These are phyloP conservation scores for Penicillium argentinense DNA, from an alignment of 495 filamentous ascomycete genomes.

Conservation along the genomic window DNA sequence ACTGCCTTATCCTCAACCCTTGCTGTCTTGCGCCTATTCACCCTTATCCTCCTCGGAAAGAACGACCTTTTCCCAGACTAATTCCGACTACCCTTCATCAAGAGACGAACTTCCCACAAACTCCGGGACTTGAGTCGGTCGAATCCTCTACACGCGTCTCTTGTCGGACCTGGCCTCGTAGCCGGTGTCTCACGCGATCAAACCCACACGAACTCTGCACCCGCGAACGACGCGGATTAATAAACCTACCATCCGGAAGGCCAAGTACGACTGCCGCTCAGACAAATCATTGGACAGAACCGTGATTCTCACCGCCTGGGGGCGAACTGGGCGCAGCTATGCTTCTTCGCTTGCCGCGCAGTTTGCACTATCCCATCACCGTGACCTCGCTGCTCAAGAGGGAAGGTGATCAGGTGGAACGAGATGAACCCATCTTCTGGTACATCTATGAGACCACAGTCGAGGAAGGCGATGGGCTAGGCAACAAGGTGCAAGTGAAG, in stretches of 20 bases:
- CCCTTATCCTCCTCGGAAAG: neutral
- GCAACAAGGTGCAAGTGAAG: conserved; percentile 64
- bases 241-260: neutral
- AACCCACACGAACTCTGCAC: conserved; percentile 11
- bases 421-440: conserved; percentile 72
- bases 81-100: neutral
- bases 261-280: neutral
- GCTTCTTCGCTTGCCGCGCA: conserved; percentile 52
- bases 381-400: conserved; percentile 81
- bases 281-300: conserved; percentile 1
- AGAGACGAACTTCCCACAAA: neutral
- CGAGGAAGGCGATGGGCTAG: conserved; percentile 70
- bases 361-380: conserved; percentile 91
- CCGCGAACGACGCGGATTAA: neutral
- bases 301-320: conserved; percentile 14
- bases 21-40: neutral
- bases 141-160: conserved; percentile 20
- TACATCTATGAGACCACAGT: conserved; percentile 80
- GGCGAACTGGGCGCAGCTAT: conserved; percentile 35
- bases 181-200: conserved; percentile 30
- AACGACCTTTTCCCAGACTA: neutral
- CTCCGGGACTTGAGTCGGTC: neutral
- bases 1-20: conserved; percentile 2
- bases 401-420: conserved; percentile 69
- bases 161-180: conserved; percentile 39